Evolutionary conservation across 371 early-diverging fungal genomes (phyloP).

Genomic region (Cokeromyces recurvatus): DNA sequence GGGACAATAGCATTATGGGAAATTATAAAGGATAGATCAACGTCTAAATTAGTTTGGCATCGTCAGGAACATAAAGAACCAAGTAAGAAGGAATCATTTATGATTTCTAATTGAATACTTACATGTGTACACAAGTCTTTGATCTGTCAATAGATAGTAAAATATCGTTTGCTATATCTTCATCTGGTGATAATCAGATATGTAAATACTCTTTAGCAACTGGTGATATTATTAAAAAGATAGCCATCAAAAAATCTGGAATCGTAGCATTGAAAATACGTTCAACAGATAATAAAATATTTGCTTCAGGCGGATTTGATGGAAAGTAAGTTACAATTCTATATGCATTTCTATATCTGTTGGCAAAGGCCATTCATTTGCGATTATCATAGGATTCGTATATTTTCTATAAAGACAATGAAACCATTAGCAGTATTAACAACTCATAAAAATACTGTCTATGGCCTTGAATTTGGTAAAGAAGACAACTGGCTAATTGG

Average conservation of each 20-base stretch:
- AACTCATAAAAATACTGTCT: conserved; percentile 43
- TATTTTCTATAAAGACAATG: conserved; percentile 43
- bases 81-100: conserved; percentile 23
- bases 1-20: conserved; percentile 35
- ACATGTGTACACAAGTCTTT: conserved; percentile 16
- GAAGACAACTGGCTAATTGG: conserved; percentile 31
- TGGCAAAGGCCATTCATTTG: too few relatives aligned
- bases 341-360: too few relatives aligned
- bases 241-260: conserved; percentile 38
- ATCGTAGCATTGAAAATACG: conserved; percentile 36
- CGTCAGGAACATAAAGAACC: conserved; percentile 35
- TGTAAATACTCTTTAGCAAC: conserved; percentile 27
- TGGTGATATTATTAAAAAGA: conserved; percentile 22
- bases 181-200: conserved; percentile 41
- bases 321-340: conserved; percentile 45
- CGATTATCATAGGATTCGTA: conserved; percentile 29
- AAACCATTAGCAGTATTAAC: conserved; percentile 45
- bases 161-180: conserved; percentile 25
- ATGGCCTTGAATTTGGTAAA: conserved; percentile 30
- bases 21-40: conserved; percentile 8
- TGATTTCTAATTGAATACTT: neutral
- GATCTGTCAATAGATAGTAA: conserved; percentile 21
- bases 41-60: conserved; percentile 19
- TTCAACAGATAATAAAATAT: conserved; percentile 41
- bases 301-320: conserved; percentile 54